A percentile compares a stretch with the other conserved stretches of the same genome.
These are phyloP conservation scores for Dryas alaskensis DNA, from an alignment of 306 rosid species.

Conservation along the genomic window DNA sequence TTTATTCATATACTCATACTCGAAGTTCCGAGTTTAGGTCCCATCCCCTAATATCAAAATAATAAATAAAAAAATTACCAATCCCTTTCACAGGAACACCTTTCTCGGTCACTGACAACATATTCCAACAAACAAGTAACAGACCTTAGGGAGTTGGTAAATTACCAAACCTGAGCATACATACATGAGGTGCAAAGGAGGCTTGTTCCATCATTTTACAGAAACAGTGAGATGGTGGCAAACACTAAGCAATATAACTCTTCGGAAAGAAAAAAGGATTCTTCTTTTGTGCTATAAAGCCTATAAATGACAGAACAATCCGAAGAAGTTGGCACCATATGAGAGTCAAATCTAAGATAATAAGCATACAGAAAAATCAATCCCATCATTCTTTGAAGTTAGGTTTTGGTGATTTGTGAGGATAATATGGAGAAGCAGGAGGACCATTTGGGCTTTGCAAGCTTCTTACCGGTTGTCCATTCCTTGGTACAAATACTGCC, in stretches of 20 bases:
- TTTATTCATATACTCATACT: too few species aligned
- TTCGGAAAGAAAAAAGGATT: background rate
- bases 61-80: too few species aligned
- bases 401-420: conserved; percentile 53
- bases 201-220: background rate
- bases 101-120: too few species aligned
- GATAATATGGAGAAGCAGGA: conserved; percentile 58
- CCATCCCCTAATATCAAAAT: too few species aligned
- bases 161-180: background rate
- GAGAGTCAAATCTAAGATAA: conserved; percentile 14
- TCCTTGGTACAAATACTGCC: conserved; percentile 49
- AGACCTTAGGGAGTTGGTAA: too few species aligned
- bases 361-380: conserved; percentile 5
- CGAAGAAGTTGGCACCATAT: conserved; percentile 1
- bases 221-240: background rate
- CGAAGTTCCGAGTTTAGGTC: too few species aligned
- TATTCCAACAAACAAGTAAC: too few species aligned
- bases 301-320: background rate
- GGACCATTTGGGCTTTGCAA: conserved; percentile 59
- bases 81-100: too few species aligned
- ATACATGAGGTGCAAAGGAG: background rate
- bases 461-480: conserved; percentile 72
- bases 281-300: conserved; percentile 2
- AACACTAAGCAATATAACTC: background rate
- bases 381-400: conserved; percentile 19